Conservation (phyloP, 225 moss, liverwort and hornwort genomes). For the Polytrichum commune region DNA sequence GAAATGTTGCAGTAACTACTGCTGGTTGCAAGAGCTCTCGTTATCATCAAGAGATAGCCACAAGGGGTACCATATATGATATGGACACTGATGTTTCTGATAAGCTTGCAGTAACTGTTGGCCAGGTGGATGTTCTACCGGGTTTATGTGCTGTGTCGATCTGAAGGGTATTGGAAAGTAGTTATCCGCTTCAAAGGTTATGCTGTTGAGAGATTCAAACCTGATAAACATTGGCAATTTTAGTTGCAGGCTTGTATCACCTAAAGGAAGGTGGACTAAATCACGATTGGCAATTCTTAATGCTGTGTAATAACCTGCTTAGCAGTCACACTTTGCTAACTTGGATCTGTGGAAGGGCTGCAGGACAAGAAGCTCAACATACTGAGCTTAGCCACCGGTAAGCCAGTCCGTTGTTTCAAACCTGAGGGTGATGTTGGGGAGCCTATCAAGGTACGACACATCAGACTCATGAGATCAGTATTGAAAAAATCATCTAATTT, state of each 20-base stretch:
- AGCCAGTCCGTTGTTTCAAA: conserved; percentile 62
- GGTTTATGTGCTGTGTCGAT: too few species aligned
- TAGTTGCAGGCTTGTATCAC: too few species aligned
- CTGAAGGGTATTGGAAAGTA: too few species aligned
- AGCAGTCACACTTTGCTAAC: too few species aligned
- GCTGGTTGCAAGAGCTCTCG: conserved; percentile 60
- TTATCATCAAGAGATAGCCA: conserved; percentile 70
- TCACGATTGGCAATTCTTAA: too few species aligned
- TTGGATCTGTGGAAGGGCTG: conserved; percentile 5
- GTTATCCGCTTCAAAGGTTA: too few species aligned
- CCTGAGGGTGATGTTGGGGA: conserved; percentile 66
- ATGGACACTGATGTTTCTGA: conserved; percentile 61
- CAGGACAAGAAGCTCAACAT: conserved; percentile 76
- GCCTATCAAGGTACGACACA: conserved; percentile 52
- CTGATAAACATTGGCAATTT: too few species aligned
- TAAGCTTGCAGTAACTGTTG: conserved; percentile 61
- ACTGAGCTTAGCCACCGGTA: conserved; percentile 53
- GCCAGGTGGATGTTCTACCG: conserved; percentile 38
- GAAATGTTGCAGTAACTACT: conserved; percentile 41
- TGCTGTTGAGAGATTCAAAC: too few species aligned
- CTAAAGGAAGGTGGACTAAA: too few species aligned
- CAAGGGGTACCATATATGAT: conserved; percentile 68
- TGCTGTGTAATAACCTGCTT: too few species aligned
- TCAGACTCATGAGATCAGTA: neutral
- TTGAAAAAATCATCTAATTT: neutral